Evolutionary conservation across 495 filamentous ascomycete species (phyloP), one percentile per base, ranked within the genome.

Genomic region (Penicillium atrosanguineum): DNA sequence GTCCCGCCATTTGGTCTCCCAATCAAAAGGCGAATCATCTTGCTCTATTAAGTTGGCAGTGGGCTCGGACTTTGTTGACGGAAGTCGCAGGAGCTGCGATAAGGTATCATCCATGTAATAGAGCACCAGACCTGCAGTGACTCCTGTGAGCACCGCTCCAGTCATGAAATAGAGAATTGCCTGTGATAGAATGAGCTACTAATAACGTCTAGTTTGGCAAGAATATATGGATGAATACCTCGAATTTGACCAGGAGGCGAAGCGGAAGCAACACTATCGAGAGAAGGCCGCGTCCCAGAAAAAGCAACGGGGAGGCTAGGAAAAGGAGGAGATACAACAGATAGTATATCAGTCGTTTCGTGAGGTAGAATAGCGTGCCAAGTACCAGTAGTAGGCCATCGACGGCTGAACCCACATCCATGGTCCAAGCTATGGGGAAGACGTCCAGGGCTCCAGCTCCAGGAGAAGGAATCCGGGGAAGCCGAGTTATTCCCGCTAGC

Each of bases 241-340:
- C 85, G 48, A 89, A 77, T 64, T 75, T 84, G 20, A 70, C 69
- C 1, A 88, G 61, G 23, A 86, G 52, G 37, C 56, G 72, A 23
- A 78, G 49, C 9, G 77, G 76, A 18, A 74, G 60, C 40, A 73
- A 56, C 44, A 58, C 52, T n/a, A 67, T 38, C 47, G 67, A 63
- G 37, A 79, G 53, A 23, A 72, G 46, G 31, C 62, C 67, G 37
- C 59, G 63, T 23, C 65, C 67, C 18, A 80, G 53, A 51, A 74
- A 69, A 42, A 84, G 46, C 53, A 82, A 66, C 34, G 83, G 79
- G 18, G 72, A 58, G 25, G 72, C 65, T 40, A 77, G 53, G 40
- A 68, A 59, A 15, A 57, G 56, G 15, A 79, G 54, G 5, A 71
- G 41, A 14, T 42, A 52, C 34, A 70, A 23, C 7, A 72, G 25